Evolutionary conservation across 768 basidiomycete species (phyloP).

Genomic region (Termitomyces sp.): DNA sequence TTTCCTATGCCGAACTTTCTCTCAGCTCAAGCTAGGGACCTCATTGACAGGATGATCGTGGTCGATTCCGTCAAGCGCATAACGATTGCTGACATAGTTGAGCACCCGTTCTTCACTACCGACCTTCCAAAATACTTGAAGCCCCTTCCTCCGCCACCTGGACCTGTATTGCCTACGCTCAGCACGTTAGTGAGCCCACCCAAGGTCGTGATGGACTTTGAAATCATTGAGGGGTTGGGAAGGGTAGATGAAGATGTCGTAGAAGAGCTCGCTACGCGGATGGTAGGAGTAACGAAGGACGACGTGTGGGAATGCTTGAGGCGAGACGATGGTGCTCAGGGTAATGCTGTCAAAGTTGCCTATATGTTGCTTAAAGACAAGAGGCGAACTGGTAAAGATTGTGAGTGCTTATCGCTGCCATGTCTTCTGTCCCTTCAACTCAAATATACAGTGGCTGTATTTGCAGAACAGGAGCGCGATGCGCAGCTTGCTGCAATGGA

Average conservation of each 20-base stretch:
- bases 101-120: slow-evolving; percentile 86
- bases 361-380: slow-evolving; percentile 94
- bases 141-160: slow-evolving; percentile 74
- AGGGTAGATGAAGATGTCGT: slow-evolving; percentile 91
- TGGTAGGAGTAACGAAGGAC: slow-evolving; percentile 74
- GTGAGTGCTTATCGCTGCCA: slow-evolving; percentile 43
- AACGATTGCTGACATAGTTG: slow-evolving; percentile 86
- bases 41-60: slow-evolving; percentile 87
- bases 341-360: slow-evolving; percentile 94
- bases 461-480: slow-evolving; percentile 84
- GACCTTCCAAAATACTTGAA: slow-evolving; percentile 86
- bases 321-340: slow-evolving; percentile 77
- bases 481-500: slow-evolving; percentile 78
- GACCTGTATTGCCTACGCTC: slow-evolving; percentile 72
- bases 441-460: slow-evolving; percentile 54
- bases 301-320: slow-evolving; percentile 87
- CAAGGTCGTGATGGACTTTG: slow-evolving; percentile 66
- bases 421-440: background rate
- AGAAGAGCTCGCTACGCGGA: slow-evolving; percentile 68
- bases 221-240: slow-evolving; percentile 89
- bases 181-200: slow-evolving; percentile 68
- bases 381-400: slow-evolving; percentile 74
- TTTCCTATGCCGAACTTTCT: slow-evolving; percentile 85
- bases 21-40: slow-evolving; percentile 68
- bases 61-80: slow-evolving; percentile 95